phyloP scores from a whole-genome alignment of 2,329 filamentous ascomycete genomes.

The Diaporthe ilicicola region DNA sequence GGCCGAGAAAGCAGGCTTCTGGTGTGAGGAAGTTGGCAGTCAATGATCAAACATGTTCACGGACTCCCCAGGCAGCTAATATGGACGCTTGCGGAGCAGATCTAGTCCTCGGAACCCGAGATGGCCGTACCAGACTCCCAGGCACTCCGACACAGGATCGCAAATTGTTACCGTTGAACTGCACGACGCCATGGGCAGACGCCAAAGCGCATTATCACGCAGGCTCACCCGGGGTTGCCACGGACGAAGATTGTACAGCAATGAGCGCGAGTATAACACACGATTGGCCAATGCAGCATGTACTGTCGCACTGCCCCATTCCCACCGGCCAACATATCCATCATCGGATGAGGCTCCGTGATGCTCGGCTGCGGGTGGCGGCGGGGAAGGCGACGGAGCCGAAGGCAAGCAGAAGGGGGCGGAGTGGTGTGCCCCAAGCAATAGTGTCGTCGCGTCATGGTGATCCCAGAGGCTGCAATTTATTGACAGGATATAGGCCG shows the following conservation, averaged over 20 bases:
- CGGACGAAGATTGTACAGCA: background rate
- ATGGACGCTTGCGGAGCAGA: background rate
- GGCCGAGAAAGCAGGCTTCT: background rate
- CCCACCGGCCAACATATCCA: background rate
- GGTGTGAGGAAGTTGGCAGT: background rate
- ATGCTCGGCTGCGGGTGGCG: background rate
- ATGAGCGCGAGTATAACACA: background rate
- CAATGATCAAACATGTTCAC: background rate
- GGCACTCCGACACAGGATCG: background rate
- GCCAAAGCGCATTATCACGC: background rate
- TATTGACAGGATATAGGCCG: background rate
- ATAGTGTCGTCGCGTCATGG: background rate
- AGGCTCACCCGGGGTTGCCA: background rate
- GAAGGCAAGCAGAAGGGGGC: background rate
- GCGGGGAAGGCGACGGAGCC: background rate
- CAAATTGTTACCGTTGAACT: slow-evolving; percentile 4
- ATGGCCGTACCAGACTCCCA: background rate
- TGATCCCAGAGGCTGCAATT: background rate
- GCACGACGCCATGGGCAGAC: background rate
- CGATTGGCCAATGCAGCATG: background rate
- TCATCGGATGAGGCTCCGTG: slow-evolving; percentile 5
- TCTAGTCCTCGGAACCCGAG: background rate
- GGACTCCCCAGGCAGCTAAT: background rate
- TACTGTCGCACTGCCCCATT: background rate
- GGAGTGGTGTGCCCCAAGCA: background rate